These are phyloP conservation scores for Medicago ruthenica DNA, from an alignment of 306 rosid genomes.

Conservation along the genomic window DNA sequence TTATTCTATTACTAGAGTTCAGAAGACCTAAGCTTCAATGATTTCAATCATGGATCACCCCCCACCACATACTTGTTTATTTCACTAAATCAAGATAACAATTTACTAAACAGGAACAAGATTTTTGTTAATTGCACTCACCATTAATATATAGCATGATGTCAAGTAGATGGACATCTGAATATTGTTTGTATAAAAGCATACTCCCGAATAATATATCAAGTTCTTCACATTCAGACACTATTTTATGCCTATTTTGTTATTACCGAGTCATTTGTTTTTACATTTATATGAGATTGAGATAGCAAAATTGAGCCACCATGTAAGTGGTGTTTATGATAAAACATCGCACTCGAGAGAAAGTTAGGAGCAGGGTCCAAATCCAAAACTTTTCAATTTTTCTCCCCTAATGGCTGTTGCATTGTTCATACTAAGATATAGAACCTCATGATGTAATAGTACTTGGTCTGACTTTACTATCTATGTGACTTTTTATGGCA, in stretches of 20 bases:
- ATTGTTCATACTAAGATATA: slow-evolving; percentile 8
- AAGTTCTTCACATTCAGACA: slow-evolving; percentile 4
- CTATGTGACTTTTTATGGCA: neutral
- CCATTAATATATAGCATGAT: neutral
- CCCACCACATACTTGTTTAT: neutral
- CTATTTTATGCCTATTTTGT: neutral
- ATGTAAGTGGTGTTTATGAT: neutral
- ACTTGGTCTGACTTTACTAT: neutral
- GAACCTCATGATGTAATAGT: neutral
- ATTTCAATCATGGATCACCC: neutral
- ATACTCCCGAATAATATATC: neutral
- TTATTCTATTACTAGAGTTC: neutral
- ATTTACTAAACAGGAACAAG: neutral
- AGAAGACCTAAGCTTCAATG: neutral
- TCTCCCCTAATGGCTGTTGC: neutral
- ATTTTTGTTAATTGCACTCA: slow-evolving; percentile 22
- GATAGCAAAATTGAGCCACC: neutral
- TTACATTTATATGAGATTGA: neutral
- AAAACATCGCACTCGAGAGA: slow-evolving; percentile 1
- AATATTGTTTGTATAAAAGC: neutral
- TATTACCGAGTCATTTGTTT: neutral
- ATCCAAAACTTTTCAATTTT: slow-evolving; percentile 23
- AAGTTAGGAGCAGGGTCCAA: neutral
- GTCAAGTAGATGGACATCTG: too few relatives aligned
- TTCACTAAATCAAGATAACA: neutral